Evolutionary conservation across 2,329 filamentous ascomycete genomes (phyloP), one percentile per base, ranked within the genome.

Genomic region (Aureobasidium sp.): DNA sequence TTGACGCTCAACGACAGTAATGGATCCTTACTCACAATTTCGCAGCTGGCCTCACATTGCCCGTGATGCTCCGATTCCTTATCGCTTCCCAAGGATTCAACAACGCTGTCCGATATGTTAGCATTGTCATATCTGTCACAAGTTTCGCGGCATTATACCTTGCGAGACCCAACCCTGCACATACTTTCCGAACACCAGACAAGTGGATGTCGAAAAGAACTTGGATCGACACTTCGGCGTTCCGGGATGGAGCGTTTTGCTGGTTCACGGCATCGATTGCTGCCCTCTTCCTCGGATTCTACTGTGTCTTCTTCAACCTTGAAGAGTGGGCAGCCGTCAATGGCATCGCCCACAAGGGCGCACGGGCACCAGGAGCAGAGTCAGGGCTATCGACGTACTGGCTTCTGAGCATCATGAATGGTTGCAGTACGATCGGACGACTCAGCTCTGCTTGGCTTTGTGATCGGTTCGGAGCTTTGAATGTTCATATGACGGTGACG

Each of bases 251-350:
- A 19, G 62, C 72, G 2, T 77, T 71, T 58, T 63, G 61, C 52
- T 75, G 69, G 66, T 71, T 75, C 56, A 69, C 68, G 19, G 70
- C 68, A 2, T 65, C 68, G 4, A 70, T 76, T n/a, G 65, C 68
- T 1, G 72, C 74, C 56, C 64, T 77, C 41, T 77, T 77, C 65
- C 68, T 76, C 44, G 75, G 75, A 19, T 77, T 77, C 61, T 77
- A 77, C 56, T 70, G 73, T 3, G 64, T 78, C 17, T 76, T 77
- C 64, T 77, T 77, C 67, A 76, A 75, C 56, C 68, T 78, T 25
- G 74, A 77, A 60, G 74, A 77, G 64, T 77, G 75, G 75, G 74
- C 75, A 17, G 67, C 72, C 14, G 59, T 65, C 10, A 62, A 61
- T 21, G 71, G 72, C 7, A 68, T 73, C 35, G 73, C 72, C 16